Base-by-base conservation (phyloP, 805 yeast genomes). In the Cyberlindnera euphorbiae region DNA sequence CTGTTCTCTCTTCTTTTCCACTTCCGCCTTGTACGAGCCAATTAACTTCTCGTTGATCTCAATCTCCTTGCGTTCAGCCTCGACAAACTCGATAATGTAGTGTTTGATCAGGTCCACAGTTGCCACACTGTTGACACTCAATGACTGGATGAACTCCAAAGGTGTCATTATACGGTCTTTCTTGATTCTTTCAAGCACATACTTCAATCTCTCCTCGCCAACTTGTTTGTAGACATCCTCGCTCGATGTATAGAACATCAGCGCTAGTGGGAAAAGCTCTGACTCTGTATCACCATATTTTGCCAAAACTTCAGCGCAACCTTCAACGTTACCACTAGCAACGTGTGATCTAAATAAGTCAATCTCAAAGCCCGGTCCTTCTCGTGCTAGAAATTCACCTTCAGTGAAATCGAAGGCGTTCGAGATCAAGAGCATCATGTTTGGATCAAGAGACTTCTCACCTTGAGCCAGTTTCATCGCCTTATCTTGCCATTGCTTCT, bases 91-190 rank as follows among this genome's bases (percentile, higher is more conserved):
- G 10, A 82, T 64, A 21, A 93, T 62, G 38, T 79, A 78, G 17
- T 79, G 78, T 51, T 81, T 80, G 19, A 93, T 68, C 16, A 84
- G 59, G 0, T 94, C 95, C 24, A 85, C 70, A 0, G 82, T 76
- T 0, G 86, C 75, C 19, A 72, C 77, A 10, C 75, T 76, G 28
- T 78, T 77, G 3, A 70, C 56, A 27, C 87, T 71, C 28, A 88
- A 58, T 3, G 79, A 71, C 43, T 81, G 79, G n/a, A 90, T 66
- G 2, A 93, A 63, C 46, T 89, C 96, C 14, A 86, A 58, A 0
- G 94, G 83, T 0, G 94, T 67, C 60, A 85, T 66, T 12, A 82
- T 54, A 32, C 74, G 71, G 12, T 65, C 60, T 3, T 63, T 55
- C 31, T 74, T 70, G 32, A 85, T 71, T 38, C 66, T 69, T 18